Base-by-base conservation (phyloP, 345 rosid genomes). In the Bruguiera parviflora region DNA sequence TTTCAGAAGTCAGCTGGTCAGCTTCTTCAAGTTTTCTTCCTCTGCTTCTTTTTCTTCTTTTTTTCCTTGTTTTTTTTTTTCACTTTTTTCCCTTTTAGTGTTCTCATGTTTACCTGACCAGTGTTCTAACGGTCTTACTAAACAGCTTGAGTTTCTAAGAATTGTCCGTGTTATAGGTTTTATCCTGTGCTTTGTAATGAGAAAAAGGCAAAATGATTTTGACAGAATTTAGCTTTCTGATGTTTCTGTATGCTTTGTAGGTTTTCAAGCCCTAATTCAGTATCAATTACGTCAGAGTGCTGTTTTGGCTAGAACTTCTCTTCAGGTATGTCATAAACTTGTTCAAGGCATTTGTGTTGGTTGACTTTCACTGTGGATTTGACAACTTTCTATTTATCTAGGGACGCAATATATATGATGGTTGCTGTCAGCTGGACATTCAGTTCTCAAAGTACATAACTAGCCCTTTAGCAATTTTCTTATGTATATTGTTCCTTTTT, bases 1-100 rank as follows among this genome's bases (percentile, higher is more conserved):
- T 92, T 92, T 82, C 97, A 92, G 86, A 92, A 92, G 94, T 92
- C 96, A 64, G 96, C 97, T 82, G 94, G 93, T 92, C 91, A 89
- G 97, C 74, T 75, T 43, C 49, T 43, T 70, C 66, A 67, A 64
- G 65, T 66, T 67, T 64, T 43, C 64, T 35, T 70, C 25, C 53
- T 55, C 46, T 70, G 21, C 35, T 53, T 32, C 63, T 64, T 21
- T 25, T 10, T 56, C 35, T 21, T 37, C 51, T 4, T 21, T 35
- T n/a, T 47, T 46, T 47, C 16, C 16, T 43, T 43, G 4, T 43
- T 16, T 39, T 39, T 16, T 39, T 37, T 37, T 37, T 39, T 39
- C 47, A 39, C 47, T 11, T 39, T 11, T 11, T 39, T 39, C 16
- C 47, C 13, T 9, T 15, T 2, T 39, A 11, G 37, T 28, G 24